Evolutionary conservation across 495 filamentous ascomycete genomes (phyloP), one percentile per base, ranked within the genome.

Genomic region (Articulospora tetracladia): DNA sequence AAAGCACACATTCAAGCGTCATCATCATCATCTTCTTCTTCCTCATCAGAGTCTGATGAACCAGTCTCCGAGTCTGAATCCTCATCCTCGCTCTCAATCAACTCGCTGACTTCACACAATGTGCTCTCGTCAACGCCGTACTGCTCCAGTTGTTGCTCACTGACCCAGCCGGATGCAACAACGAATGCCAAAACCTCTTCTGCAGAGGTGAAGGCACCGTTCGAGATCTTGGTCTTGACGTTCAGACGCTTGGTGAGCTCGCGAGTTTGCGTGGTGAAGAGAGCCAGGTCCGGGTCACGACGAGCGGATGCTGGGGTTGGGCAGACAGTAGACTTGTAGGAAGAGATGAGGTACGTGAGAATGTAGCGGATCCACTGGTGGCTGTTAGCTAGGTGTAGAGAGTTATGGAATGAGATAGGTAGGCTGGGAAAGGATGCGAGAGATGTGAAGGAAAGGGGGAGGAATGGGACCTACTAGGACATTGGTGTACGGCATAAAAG

Each of bases 291-390:
- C 46, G 62, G 66, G 3, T 69, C 65, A 53, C 20, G 2, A 1
- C 36, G 39, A 44, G 39, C 39, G 17, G n/a, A 17, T 3, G 8
- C 3, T 2, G 13, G 2, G 19, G 20, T 26, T 4, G 22, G 4
- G 27, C 39, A 22, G 12, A 17, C 22, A 12, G 47, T 20, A n/a
- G 20, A 28, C 17, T 58, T 60, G 39, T 53, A 66, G 4, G 39
- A 11, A 4, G 25, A 51, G 17, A 52, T 47, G 13, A 69, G 51
- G 47, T 59, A 61, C 3, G 27, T 50, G 34, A 81, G 69, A 51
- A 76, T 76, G 15, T 71, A 69, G 60, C 78, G 79, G 23, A 82
- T 69, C 80, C 80, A 83, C n/a, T n/a, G n/a, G n/a, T n/a, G n/a
- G n/a, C n/a, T n/a, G n/a, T n/a, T n/a, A n/a, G n/a, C n/a, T n/a